Evolutionary conservation across 2,329 filamentous ascomycete species (phyloP), one percentile per base, ranked within the genome.

Genomic region (Thielaviopsis populi): DNA sequence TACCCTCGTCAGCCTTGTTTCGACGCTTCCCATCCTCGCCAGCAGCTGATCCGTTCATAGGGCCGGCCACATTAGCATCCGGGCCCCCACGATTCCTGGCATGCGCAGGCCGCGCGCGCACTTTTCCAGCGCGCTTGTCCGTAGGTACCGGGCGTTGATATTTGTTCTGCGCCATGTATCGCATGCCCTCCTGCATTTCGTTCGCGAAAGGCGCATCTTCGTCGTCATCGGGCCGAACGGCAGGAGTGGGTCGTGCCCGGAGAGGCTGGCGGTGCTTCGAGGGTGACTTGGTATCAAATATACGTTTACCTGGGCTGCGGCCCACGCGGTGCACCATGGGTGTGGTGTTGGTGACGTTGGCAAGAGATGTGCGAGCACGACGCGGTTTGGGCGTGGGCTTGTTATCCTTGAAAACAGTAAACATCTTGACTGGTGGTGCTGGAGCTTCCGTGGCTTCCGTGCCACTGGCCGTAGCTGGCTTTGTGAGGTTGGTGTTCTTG

Each of bases 131-230:
- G 58, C 63, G 43, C 33, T 40, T 64, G 19, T 48, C 62, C 41
- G 24, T 91, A 43, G 41, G 22, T 13, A 33, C 22, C 8, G 42
- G 17, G 24, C 59, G 30, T 70, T 95, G 88, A 72, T 96, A 91
- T 68, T 94, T 88, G 0, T 90, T 92, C 80, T 94, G 90, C n/a
- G 96, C 79, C 41, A 97, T 75, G 69, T 88, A 90, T 11, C 90
- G 88, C 33, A 97, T 74, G 0, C 92, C 94, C 67, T 96, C 89
- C 0, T 89, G 86, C 62, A 88, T 84, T 30, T 80, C 78, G 69
- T 95, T 89, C 43, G 91, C 89, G 56, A 72, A 71, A 66, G 75
- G 77, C 53, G 79, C 82, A 22, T 83, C 83, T 65, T 71, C 73
- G 37, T 92, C 88, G 33, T 53, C 61, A 6, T 30, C 48, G 3